A percentile compares a stretch with the other conserved stretches of the same genome.
These are phyloP conservation scores for Boletus reticulatus DNA, from an alignment of 768 basidiomycete species.

Conservation along the genomic window DNA sequence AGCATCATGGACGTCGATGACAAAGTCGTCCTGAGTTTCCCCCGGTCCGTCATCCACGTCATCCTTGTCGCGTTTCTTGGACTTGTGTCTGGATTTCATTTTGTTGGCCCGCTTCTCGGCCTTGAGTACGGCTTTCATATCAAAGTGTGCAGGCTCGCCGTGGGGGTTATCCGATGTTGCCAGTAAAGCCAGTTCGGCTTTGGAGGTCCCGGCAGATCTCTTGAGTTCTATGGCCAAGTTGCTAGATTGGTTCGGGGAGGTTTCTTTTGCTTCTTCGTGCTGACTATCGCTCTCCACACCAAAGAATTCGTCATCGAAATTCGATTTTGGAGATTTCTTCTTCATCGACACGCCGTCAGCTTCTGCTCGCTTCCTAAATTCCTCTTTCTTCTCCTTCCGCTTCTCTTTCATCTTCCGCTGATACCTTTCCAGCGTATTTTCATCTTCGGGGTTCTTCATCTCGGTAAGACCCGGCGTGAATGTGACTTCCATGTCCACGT, in stretches of 20 bases:
- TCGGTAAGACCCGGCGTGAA: conserved; percentile 83
- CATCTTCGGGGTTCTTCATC: conserved; percentile 52
- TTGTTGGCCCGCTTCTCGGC: conserved; percentile 67
- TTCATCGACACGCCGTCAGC: conserved; percentile 20
- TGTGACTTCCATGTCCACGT: conserved; percentile 92
- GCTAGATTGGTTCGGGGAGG: conserved; percentile 16
- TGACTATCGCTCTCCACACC: conserved; percentile 34
- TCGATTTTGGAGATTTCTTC: background rate
- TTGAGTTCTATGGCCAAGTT: conserved; percentile 24
- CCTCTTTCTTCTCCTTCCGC: conserved; percentile 75
- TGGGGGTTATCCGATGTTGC: conserved; percentile 52
- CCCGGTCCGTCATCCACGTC: conserved; percentile 45
- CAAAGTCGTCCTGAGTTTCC: conserved; percentile 79
- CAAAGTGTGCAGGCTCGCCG: conserved; percentile 74
- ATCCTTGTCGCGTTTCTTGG: conserved; percentile 18
- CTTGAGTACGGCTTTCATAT: conserved; percentile 85
- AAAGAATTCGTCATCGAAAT: conserved; percentile 76
- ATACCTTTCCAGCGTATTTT: conserved; percentile 89
- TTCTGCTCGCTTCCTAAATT: conserved; percentile 42
- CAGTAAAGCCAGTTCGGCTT: conserved; percentile 66
- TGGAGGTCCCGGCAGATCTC: conserved; percentile 21
- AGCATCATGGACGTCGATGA: conserved; percentile 80
- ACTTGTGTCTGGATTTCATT: conserved; percentile 40
- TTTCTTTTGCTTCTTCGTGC: conserved; percentile 29
- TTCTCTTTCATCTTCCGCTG: conserved; percentile 89